Base-by-base conservation (phyloP, 2,329 filamentous ascomycete genomes). In the Fusarium globosum region DNA sequence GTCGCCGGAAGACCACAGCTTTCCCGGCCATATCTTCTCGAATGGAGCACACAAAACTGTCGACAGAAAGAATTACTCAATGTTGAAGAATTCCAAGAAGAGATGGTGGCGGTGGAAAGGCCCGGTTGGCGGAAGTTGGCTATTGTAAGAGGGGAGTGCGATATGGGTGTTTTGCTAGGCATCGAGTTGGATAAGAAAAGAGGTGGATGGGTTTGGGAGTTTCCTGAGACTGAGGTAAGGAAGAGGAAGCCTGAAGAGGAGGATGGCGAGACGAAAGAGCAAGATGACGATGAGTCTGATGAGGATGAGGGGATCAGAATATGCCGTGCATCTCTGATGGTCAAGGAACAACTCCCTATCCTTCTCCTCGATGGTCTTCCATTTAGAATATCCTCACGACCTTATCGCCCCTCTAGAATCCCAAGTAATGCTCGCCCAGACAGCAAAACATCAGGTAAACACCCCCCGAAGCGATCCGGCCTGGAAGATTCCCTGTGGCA, bases 201-300 rank as follows among this genome's bases (percentile, higher is more conserved):
- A 23, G 64, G 45, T 5, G 68, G 67, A 5, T 78, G 77, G 77
- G 45, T 59, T n/a, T 77, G 77, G 74, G 75, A 78, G 45, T 78
- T 76, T 41, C 76, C 76, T 0, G 73, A 78, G 62, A 39, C 61
- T 4, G 73, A 77, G 42, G 63, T 21, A 13, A 56, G 45, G 36
- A 66, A n/a, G 6, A 42, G 28, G 6, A 49, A 21, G 12, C 18
- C 28, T 4, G 61, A 55, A 4, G 65, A 59, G 7, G 55, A 28
- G 9, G 48, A 59, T 5, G n/a, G 16, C 13, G 45, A 51, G 14
- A 26, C 20, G 4, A 57, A 59, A 15, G 61, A 48, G 7, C 53
- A 52, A 30, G 56, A 66, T 4, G 65, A 65, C 0, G 63, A 72
- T 0, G 51, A 56, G 26, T 14, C 51, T 33, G 61, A 45, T 26